Evolutionary conservation across 2,329 filamentous ascomycete genomes (phyloP).

Genomic region (Myrmaecium sp.): DNA sequence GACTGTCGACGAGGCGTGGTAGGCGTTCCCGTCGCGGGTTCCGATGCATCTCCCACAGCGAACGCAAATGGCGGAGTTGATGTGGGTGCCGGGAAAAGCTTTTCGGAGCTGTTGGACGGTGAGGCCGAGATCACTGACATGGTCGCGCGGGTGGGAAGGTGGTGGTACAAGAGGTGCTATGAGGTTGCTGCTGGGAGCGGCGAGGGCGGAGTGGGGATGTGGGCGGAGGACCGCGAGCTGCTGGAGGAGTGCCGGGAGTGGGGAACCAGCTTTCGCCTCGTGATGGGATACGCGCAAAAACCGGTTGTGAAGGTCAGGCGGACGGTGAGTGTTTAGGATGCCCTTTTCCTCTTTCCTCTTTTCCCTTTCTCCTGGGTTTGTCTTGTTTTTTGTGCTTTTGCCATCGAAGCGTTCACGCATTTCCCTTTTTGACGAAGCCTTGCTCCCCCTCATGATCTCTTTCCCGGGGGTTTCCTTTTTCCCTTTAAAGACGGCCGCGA

Average conservation of each 20-base stretch:
- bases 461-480: no score
- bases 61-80: background rate
- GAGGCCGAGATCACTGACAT: conserved; percentile 82
- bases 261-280: conserved; percentile 73
- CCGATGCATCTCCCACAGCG: conserved; percentile 4
- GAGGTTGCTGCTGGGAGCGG: conserved; percentile 39
- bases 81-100: background rate
- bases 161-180: conserved; percentile 95
- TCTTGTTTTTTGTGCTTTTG: background rate
- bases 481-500: no score
- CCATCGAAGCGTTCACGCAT: no score
- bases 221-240: conserved; percentile 57
- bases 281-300: conserved; percentile 82
- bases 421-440: no score
- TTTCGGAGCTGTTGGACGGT: conserved; percentile 10
- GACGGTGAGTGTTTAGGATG: conserved; percentile 35
- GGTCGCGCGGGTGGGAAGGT: conserved; percentile 78
- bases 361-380: background rate
- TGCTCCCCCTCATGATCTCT: no score
- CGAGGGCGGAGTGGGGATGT: conserved; percentile 40
- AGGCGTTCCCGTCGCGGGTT: conserved; percentile 52
- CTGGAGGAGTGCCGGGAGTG: conserved; percentile 74
- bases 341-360: conserved; percentile 1
- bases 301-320: conserved; percentile 35
- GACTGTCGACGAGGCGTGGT: conserved; percentile 62